These are phyloP conservation scores for Cucurbita moschata DNA, from an alignment of 306 rosid genomes.

Conservation along the genomic window DNA sequence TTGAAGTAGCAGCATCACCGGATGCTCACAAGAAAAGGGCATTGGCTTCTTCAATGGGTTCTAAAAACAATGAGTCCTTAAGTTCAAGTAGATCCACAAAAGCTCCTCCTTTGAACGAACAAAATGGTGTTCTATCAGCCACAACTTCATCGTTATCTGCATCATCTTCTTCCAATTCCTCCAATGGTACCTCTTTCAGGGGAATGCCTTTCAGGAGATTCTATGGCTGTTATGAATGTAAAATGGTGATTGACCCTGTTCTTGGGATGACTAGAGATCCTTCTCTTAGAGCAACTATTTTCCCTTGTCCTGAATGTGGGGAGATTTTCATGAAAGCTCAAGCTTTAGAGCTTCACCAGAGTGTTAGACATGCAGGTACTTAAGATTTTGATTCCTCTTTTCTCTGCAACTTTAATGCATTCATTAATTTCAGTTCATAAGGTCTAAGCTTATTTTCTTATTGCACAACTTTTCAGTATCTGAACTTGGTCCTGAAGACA, in stretches of 20 bases:
- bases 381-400: not conserved
- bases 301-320: constrained; percentile 83
- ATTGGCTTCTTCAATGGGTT: constrained; percentile 13
- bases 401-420: not conserved
- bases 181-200: constrained; percentile 47
- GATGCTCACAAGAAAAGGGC: constrained; percentile 56
- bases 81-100: constrained; percentile 47
- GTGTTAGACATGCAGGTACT: constrained; percentile 82
- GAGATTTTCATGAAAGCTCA: constrained; percentile 82
- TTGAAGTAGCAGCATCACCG: constrained; percentile 43
- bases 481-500: constrained; percentile 80
- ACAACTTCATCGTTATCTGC: constrained; percentile 47
- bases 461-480: constrained; percentile 36
- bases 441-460: not conserved
- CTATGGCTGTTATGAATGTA: constrained; percentile 88
- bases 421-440: not conserved
- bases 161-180: constrained; percentile 41
- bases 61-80: constrained; percentile 32
- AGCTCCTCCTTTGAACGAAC: constrained; percentile 42
- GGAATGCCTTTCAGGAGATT: constrained; percentile 87
- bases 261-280: constrained; percentile 73
- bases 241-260: constrained; percentile 93
- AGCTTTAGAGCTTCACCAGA: constrained; percentile 66
- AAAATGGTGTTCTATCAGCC: constrained; percentile 35
- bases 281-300: constrained; percentile 63